A percentile compares a stretch with the other conserved stretches of the same genome.
phyloP scores from a whole-genome alignment of 805 yeast species.

The Diddensiella transvaalensis region DNA sequence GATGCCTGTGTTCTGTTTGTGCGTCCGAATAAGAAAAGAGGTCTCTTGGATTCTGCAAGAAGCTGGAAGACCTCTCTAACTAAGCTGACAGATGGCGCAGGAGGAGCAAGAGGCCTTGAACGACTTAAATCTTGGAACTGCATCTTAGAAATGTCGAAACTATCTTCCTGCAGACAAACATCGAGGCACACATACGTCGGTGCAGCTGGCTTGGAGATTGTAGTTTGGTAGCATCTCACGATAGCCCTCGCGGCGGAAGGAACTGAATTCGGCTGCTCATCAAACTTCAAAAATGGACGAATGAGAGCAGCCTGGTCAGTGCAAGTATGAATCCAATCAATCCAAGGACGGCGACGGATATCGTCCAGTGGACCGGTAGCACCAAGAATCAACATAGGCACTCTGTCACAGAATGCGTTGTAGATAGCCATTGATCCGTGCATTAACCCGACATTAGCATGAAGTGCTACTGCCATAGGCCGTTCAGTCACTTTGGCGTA shows the following conservation, averaged over 20 bases:
- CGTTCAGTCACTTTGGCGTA: constrained; percentile 1
- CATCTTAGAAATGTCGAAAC: not conserved
- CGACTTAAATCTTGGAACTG: not conserved
- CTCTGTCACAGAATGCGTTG: constrained; percentile 1
- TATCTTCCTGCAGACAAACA: not conserved
- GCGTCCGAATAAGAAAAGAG: constrained; percentile 1
- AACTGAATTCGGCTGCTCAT: constrained; percentile 1
- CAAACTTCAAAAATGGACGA: constrained; percentile 1
- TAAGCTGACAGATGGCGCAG: not conserved
- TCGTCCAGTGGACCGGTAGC: constrained; percentile 1
- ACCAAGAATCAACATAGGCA: not conserved
- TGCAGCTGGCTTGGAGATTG: not conserved
- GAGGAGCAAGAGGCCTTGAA: not conserved
- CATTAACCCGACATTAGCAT: constrained; percentile 2
- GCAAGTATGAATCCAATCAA: constrained; percentile 3
- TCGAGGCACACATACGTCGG: constrained; percentile 1
- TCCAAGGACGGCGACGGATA: constrained; percentile 1
- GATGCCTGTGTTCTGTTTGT: not conserved
- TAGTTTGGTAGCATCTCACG: constrained; percentile 1
- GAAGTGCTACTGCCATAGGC: constrained; percentile 1
- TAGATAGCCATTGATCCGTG: constrained; percentile 4
- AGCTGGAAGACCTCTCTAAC: not conserved
- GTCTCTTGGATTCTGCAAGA: not conserved
- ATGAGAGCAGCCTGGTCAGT: constrained; percentile 4
- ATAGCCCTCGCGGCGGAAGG: not conserved